Evolutionary conservation across 108 stramenopile genomes (phyloP).

Genomic region (Stephanodiscus triporus): DNA sequence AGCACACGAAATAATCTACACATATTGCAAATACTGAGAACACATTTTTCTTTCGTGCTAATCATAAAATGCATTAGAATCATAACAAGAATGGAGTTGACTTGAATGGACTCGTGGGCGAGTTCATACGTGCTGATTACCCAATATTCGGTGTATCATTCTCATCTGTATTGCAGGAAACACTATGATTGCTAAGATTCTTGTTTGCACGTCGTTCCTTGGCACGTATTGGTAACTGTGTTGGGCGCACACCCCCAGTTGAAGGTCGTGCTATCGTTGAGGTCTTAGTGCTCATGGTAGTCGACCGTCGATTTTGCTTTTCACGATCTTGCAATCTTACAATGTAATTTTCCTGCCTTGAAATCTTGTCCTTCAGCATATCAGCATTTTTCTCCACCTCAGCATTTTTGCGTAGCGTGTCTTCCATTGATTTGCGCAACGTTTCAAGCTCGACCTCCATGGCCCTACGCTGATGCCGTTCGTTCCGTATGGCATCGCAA

Average conservation of each 20-base stretch:
- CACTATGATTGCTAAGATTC: no score
- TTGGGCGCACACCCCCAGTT: not conserved
- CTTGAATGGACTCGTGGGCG: no score
- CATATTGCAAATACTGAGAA: no score
- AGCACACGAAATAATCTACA: no score
- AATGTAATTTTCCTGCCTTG: constrained; percentile 40
- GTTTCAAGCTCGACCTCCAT: constrained; percentile 29
- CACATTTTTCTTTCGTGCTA: no score
- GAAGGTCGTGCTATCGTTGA: constrained; percentile 3
- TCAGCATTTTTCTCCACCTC: constrained; percentile 37
- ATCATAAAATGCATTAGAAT: no score
- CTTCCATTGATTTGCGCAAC: constrained; percentile 22
- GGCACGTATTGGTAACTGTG: no score
- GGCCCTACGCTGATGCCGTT: constrained; percentile 33
- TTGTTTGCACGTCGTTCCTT: no score
- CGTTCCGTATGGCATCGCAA: constrained; percentile 26
- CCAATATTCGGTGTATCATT: no score
- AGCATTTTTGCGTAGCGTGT: constrained; percentile 6
- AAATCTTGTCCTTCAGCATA: constrained; percentile 19
- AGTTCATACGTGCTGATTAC: no score
- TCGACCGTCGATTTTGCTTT: constrained; percentile 22
- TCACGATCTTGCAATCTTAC: constrained; percentile 30
- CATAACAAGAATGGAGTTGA: no score
- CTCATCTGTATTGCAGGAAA: no score
- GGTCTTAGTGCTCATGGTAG: not conserved